These are phyloP conservation scores for Cyclospora cayetanensis DNA, from an alignment of 169 alveolate genomes.

Conservation along the genomic window DNA sequence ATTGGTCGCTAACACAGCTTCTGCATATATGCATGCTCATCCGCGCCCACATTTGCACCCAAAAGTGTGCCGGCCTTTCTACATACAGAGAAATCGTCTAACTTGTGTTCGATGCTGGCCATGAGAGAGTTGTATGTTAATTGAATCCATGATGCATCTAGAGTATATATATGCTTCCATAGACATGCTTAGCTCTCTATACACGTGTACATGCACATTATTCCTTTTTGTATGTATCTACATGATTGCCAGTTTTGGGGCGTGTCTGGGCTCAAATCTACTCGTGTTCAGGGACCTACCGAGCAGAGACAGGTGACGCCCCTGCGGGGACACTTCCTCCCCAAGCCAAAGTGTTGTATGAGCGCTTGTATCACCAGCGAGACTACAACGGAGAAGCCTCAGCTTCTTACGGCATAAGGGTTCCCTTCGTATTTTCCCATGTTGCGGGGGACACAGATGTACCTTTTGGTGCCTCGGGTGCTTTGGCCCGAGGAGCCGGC, in stretches of 20 bases:
- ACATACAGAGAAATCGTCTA: too few species aligned
- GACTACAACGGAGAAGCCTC: neutral
- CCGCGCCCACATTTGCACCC: too few species aligned
- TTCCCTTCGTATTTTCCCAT: constrained; percentile 58
- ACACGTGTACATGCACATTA: neutral
- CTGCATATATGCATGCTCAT: too few species aligned
- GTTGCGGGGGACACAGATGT: constrained; percentile 58
- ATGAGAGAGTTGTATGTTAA: too few species aligned
- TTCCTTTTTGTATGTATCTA: neutral
- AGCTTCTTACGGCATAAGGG: constrained; percentile 36
- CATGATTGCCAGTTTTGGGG: neutral
- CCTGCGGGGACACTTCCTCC: constrained; percentile 71
- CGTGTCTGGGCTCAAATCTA: neutral
- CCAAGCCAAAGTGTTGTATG: constrained; percentile 69
- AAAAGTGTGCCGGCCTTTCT: too few species aligned
- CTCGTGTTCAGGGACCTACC: constrained; percentile 58
- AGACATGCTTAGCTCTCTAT: neutral
- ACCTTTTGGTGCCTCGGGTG: constrained; percentile 33
- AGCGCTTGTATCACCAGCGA: constrained; percentile 56
- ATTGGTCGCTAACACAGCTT: too few species aligned
- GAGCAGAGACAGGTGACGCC: constrained; percentile 69
- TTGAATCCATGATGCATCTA: neutral
- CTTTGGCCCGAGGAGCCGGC: neutral
- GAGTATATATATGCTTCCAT: too few species aligned
- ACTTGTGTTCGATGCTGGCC: too few species aligned